Percentiles rank a stretch among this genome's conserved stretches.
Conservation (phyloP, 2,329 filamentous ascomycete genomes). For the Penicillium aurantiogriseum region DNA sequence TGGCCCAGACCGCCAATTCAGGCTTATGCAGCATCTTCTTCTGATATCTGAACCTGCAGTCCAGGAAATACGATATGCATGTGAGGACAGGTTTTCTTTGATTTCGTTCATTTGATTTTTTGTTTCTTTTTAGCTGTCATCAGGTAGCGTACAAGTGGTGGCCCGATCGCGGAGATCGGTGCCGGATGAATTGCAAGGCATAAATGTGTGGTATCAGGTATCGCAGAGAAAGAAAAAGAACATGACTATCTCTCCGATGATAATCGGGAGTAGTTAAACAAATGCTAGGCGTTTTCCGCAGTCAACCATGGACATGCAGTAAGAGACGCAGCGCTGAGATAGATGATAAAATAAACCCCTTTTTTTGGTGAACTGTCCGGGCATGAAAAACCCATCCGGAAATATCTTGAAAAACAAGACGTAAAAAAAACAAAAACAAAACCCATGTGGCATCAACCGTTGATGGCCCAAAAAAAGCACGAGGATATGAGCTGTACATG, state of each 20-base stretch:
- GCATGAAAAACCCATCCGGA: conserved; percentile 1
- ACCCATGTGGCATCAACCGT: conserved; percentile 22
- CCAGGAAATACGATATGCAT: conserved; percentile 4
- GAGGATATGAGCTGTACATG: conserved; percentile 33
- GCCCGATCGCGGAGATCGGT: conserved; percentile 2
- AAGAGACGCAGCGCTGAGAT: conserved; percentile 16
- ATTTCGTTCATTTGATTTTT: conserved; percentile 14
- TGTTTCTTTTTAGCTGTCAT: conserved; percentile 7
- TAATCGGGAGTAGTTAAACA: conserved; percentile 7
- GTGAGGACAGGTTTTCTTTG: conserved; percentile 3
- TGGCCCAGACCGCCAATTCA: conserved; percentile 23
- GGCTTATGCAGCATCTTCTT: conserved; percentile 10
- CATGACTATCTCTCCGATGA: conserved; percentile 7
- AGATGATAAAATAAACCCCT: conserved; percentile 14
- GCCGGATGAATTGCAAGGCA: conserved; percentile 4
- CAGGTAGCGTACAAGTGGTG: conserved; percentile 23
- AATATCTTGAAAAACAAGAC: conserved; percentile 8
- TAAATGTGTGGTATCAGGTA: conserved; percentile 34
- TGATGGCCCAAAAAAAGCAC: conserved; percentile 15
- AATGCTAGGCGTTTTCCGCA: conserved; percentile 21
- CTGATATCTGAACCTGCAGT: conserved; percentile 7
- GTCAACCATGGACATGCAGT: conserved; percentile 11
- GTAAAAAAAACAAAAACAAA: background rate
- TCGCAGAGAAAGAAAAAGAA: conserved; percentile 16
- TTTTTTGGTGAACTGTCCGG: conserved; percentile 19